Percentiles rank a stretch among this genome's conserved stretches.
These are phyloP conservation scores for Aspergillus texensis DNA, from an alignment of 2,329 filamentous ascomycete genomes.

Conservation along the genomic window DNA sequence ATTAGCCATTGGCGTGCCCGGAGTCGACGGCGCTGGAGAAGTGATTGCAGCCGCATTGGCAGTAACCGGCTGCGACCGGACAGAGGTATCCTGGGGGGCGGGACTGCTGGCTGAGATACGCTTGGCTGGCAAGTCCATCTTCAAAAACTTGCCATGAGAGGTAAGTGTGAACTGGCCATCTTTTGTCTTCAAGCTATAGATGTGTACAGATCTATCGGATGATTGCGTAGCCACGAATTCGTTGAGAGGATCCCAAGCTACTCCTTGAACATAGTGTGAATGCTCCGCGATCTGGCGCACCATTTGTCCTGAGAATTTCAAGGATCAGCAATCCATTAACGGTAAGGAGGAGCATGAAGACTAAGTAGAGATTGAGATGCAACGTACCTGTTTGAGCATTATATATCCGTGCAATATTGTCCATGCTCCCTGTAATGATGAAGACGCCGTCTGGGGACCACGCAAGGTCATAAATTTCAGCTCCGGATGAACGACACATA, in stretches of 20 bases:
- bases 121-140: slow-evolving; percentile 89
- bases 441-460: slow-evolving; percentile 97
- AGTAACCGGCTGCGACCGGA: slow-evolving; percentile 34
- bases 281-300: slow-evolving; percentile 96
- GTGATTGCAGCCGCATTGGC: slow-evolving; percentile 59
- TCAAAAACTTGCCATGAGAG: slow-evolving; percentile 78
- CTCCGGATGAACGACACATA: slow-evolving; percentile 93
- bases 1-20: slow-evolving; percentile 88
- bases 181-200: slow-evolving; percentile 94
- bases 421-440: slow-evolving; percentile 99
- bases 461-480: slow-evolving; percentile 96
- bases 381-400: slow-evolving; percentile 81
- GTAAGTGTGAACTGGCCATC: slow-evolving; percentile 89
- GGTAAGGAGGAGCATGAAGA: not conserved
- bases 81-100: slow-evolving; percentile 75
- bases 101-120: slow-evolving; percentile 91
- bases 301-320: slow-evolving; percentile 55
- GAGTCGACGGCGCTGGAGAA: slow-evolving; percentile 86
- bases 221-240: slow-evolving; percentile 98
- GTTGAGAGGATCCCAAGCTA: slow-evolving; percentile 97
- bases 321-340: slow-evolving; percentile 26
- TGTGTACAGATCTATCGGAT: slow-evolving; percentile 95
- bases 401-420: slow-evolving; percentile 96
- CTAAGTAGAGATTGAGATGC: slow-evolving; percentile 1
- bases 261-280: slow-evolving; percentile 97